A percentile compares a stretch with the other conserved stretches of the same genome.
These are phyloP conservation scores for Teunomyces kruisii DNA, from an alignment of 805 yeast species.

Conservation along the genomic window DNA sequence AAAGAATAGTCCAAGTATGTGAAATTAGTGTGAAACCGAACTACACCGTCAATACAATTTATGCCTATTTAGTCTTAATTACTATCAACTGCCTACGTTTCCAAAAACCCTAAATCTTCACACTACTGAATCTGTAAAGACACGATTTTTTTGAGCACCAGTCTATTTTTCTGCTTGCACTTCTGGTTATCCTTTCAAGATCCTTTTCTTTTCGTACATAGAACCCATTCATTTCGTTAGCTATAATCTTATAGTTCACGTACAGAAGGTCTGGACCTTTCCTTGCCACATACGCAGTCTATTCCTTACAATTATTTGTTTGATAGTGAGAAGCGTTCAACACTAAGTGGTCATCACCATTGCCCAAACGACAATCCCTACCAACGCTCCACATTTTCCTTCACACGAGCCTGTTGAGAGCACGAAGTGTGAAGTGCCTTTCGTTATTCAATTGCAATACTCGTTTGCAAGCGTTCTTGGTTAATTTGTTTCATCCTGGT, in stretches of 20 bases:
- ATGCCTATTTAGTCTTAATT: too few relatives aligned
- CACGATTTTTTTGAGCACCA: neutral
- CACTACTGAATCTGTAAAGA: neutral
- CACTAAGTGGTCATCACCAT: neutral
- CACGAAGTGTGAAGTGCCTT: neutral
- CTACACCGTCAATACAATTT: too few relatives aligned
- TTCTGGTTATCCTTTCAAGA: neutral
- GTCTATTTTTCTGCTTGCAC: constrained; percentile 1
- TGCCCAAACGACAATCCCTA: neutral
- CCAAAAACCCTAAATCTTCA: neutral
- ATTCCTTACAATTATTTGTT: neutral
- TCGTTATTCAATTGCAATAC: neutral
- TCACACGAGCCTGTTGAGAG: neutral
- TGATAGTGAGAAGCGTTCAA: constrained; percentile 1
- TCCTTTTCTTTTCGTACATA: constrained; percentile 1
- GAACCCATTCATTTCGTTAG: neutral
- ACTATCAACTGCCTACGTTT: neutral
- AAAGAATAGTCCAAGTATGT: neutral
- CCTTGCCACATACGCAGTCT: neutral
- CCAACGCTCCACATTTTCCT: neutral
- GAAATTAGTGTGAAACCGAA: too few relatives aligned
- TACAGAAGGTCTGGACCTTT: neutral
- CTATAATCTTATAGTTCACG: neutral
- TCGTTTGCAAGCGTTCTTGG: neutral
- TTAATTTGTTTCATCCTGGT: neutral